Percentiles rank a stretch among this genome's conserved stretches.
phyloP scores from a whole-genome alignment of 176 grass and related monocot genomes.

The Oryza meyeriana region DNA sequence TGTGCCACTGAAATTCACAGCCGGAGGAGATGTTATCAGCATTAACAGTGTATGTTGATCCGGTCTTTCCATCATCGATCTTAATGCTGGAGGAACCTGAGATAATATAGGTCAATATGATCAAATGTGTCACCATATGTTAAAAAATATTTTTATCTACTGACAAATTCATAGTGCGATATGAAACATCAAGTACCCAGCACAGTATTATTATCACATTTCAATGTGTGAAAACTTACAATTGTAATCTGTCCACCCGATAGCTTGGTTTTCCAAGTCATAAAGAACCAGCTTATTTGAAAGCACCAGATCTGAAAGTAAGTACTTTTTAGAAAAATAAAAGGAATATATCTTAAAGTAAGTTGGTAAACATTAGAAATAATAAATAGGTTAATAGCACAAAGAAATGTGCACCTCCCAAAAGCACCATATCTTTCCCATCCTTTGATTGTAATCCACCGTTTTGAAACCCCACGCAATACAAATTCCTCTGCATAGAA shows the following conservation, averaged over 20 bases:
- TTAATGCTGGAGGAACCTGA: constrained; percentile 95
- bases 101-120: constrained; percentile 21
- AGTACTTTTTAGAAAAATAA: constrained; percentile 11
- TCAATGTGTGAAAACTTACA: constrained; percentile 50
- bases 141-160: not conserved
- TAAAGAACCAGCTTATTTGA: constrained; percentile 93
- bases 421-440: constrained; percentile 89
- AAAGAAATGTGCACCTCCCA: constrained; percentile 62
- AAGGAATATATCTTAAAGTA: constrained; percentile 69
- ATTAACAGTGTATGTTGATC: constrained; percentile 47
- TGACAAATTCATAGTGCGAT: not conserved
- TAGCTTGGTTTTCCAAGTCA: constrained; percentile 91
- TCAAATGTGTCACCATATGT: not conserved
- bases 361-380: constrained; percentile 21
- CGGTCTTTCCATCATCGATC: constrained; percentile 67
- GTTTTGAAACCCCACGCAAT: constrained; percentile 86
- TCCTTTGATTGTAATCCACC: constrained; percentile 85
- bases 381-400: constrained; percentile 8
- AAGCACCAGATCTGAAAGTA: constrained; percentile 75
- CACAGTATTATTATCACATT: not conserved
- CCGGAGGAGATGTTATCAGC: constrained; percentile 59
- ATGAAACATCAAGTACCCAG: not conserved
- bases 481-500: constrained; percentile 42
- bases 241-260: constrained; percentile 92
- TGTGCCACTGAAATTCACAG: constrained; percentile 51